Evolutionary conservation across 108 stramenopile genomes (phyloP), one percentile per base, ranked within the genome.

Genomic region (Cylindrotheca fusiformis): DNA sequence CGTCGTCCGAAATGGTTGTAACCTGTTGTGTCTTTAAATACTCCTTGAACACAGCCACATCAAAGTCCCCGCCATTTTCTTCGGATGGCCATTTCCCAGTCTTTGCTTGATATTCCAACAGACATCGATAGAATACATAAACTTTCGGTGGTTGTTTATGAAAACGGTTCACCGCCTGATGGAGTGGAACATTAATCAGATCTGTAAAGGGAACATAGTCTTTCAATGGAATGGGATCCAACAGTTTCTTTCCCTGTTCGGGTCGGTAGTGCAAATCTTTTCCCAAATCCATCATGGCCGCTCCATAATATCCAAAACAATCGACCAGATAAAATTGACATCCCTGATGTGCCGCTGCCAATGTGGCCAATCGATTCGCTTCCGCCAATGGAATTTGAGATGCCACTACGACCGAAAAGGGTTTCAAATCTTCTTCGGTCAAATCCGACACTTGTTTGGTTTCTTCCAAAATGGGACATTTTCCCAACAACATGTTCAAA

Each of bases 401-500:
- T n/a, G 94, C 94, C 6, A 95, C 72, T 48, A 95, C 78, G 32
- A 92, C 80, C 56, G 86, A 72, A 77, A 91, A 97, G 46, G 75
- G 58, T 30, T 70, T 45, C 60, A 97, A 82, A 55, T 88, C 88
- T 0, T 71, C 64, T 8, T 14, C 17, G 1, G 79, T 69, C 27
- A 90, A 36, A 17, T 76, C 74, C 0, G 69, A 23, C n/a, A 87
- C 33, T 0, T 59, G 29, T 63, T 74, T 69, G n/a, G n/a, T n/a
- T n/a, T n/a, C n/a, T 46, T 80, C 63, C 19, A 85, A 54, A 52
- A 90, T 82, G 23, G 84, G 80, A 71, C 89, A 89, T 18, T 80
- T 65, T 52, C 93, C 97, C 59, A 92, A 72, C 10, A 96, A 65
- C 2, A 86, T 88, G 86, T 97, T 97, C 72, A 97, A 77, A 53